These are phyloP conservation scores for Lyophyllum decastes DNA, from an alignment of 768 basidiomycete genomes.

Conservation along the genomic window DNA sequence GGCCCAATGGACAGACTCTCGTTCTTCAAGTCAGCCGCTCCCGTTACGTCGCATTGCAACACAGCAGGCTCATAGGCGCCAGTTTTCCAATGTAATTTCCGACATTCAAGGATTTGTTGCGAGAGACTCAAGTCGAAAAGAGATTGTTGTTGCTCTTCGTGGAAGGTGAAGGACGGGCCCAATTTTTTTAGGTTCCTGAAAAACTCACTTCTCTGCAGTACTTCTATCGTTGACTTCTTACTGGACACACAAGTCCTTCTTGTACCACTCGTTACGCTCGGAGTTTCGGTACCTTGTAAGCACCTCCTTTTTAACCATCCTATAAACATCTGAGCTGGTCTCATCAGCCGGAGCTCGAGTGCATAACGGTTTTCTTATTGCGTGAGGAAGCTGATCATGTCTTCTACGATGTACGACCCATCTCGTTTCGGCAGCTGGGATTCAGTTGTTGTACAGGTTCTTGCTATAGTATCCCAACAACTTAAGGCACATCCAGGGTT, in stretches of 20 bases:
- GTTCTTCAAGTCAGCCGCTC: slow-evolving; percentile 30
- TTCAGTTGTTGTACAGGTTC: slow-evolving; percentile 42
- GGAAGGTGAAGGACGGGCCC: slow-evolving; percentile 40
- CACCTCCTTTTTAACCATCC: background rate
- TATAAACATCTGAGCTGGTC: background rate
- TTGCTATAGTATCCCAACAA: slow-evolving; percentile 35
- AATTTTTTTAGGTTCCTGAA: background rate
- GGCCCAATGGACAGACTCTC: slow-evolving; percentile 50
- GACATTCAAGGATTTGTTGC: slow-evolving; percentile 54
- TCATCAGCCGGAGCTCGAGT: slow-evolving; percentile 39
- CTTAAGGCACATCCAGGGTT: slow-evolving; percentile 35
- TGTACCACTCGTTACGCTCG: slow-evolving; percentile 45
- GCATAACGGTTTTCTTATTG: slow-evolving; percentile 51
- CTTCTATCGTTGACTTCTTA: slow-evolving; percentile 41
- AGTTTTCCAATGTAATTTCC: slow-evolving; percentile 44
- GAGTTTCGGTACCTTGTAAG: slow-evolving; percentile 43
- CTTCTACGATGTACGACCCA: background rate
- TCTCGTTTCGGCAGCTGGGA: slow-evolving; percentile 44
- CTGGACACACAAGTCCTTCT: slow-evolving; percentile 43
- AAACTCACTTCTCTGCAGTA: slow-evolving; percentile 23
- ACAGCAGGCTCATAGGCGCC: background rate
- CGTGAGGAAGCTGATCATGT: slow-evolving; percentile 30
- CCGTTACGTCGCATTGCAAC: background rate
- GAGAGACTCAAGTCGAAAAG: slow-evolving; percentile 43
- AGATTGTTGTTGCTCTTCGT: slow-evolving; percentile 49